phyloP scores from a whole-genome alignment of 2,329 filamentous ascomycete genomes.

The Calonectria pseudoturangicola region DNA sequence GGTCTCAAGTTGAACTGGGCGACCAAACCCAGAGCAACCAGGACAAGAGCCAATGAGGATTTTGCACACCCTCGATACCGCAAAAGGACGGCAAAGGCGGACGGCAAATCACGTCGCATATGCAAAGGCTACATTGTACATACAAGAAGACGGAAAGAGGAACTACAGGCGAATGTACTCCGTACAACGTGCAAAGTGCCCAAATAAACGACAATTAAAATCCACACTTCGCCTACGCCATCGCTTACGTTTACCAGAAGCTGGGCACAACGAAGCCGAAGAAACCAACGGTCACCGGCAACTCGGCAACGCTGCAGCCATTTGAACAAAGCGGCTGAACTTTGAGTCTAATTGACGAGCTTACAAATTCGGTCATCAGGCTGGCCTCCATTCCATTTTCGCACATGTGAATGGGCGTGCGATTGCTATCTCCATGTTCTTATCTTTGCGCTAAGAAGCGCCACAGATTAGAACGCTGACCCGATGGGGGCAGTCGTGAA shows the following conservation, averaged over 20 bases:
- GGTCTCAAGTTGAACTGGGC: neutral
- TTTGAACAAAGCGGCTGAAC: conserved; percentile 16
- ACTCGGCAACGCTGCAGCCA: conserved; percentile 27
- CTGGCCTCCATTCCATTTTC: conserved; percentile 12
- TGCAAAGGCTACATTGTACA: neutral
- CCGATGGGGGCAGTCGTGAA: conserved; percentile 13
- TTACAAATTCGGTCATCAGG: conserved; percentile 28
- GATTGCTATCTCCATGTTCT: conserved; percentile 31
- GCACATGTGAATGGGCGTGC: conserved; percentile 17
- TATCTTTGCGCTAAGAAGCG: conserved; percentile 50
- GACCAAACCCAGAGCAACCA: neutral
- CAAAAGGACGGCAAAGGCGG: neutral
- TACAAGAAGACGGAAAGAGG: neutral
- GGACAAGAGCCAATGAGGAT: neutral
- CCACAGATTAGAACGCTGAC: conserved; percentile 40
- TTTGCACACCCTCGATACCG: neutral
- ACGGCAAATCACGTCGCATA: neutral
- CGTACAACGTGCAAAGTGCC: neutral
- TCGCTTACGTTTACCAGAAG: neutral
- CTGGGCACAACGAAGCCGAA: neutral
- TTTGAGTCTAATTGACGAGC: conserved; percentile 27
- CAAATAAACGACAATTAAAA: conserved; percentile 1
- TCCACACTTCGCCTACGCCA: neutral
- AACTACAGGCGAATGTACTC: neutral
- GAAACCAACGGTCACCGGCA: conserved; percentile 11